Evolutionary conservation across 1,284 basidiomycete species (phyloP).

Genomic region (Naganishia sp.): DNA sequence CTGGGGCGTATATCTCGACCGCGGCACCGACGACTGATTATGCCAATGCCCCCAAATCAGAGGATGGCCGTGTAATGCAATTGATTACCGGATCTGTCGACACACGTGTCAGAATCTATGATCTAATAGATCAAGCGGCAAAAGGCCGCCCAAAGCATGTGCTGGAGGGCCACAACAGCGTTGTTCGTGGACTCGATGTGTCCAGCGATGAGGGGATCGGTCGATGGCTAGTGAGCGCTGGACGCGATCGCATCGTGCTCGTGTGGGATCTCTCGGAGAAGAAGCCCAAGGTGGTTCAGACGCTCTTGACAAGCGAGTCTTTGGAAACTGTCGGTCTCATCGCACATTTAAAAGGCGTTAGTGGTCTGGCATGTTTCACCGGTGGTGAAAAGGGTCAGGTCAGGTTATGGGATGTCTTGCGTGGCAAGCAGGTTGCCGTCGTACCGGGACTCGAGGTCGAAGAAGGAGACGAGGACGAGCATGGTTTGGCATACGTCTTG

Average conservation of each 20-base stretch:
- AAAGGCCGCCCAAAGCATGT: slow-evolving; percentile 70
- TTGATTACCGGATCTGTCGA: slow-evolving; percentile 88
- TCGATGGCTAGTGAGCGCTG: slow-evolving; percentile 81
- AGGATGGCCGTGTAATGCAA: slow-evolving; percentile 59
- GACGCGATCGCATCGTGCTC: slow-evolving; percentile 83
- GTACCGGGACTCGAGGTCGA: slow-evolving; percentile 56
- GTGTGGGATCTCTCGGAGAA: slow-evolving; percentile 73
- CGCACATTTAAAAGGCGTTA: slow-evolving; percentile 58
- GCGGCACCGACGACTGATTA: slow-evolving; percentile 40
- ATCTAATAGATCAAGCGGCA: slow-evolving; percentile 65
- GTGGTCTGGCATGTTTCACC: slow-evolving; percentile 71
- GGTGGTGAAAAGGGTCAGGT: slow-evolving; percentile 84
- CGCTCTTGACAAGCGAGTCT: slow-evolving; percentile 81
- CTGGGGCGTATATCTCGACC: slow-evolving; percentile 37
- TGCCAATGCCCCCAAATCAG: slow-evolving; percentile 45
- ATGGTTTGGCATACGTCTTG: slow-evolving; percentile 73
- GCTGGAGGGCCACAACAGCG: slow-evolving; percentile 86
- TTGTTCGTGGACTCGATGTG: slow-evolving; percentile 81
- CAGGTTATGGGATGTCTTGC: slow-evolving; percentile 76
- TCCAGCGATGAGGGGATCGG: slow-evolving; percentile 53
- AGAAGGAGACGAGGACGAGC: slow-evolving; percentile 67
- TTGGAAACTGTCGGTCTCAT: slow-evolving; percentile 81
- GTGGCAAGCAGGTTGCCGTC: slow-evolving; percentile 65
- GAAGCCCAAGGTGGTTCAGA: slow-evolving; percentile 72
- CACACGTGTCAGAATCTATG: slow-evolving; percentile 84